Conservation (phyloP, 108 stramenopile genomes). For the Cyclotella sp. region DNA sequence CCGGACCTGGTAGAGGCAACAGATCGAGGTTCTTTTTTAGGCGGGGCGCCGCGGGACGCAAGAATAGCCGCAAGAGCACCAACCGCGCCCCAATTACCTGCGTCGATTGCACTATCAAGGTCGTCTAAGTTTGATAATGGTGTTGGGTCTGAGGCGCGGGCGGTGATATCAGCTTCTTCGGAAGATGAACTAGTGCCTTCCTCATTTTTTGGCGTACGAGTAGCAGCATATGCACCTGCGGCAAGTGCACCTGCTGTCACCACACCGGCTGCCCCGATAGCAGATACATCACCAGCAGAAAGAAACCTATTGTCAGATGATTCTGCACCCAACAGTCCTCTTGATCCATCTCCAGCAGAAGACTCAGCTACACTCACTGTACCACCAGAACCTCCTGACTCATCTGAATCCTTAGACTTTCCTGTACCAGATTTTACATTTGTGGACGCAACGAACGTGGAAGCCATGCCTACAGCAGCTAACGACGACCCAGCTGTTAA, state of each 20-base stretch:
- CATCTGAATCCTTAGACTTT: constrained; percentile 28
- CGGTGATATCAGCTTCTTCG: constrained; percentile 9
- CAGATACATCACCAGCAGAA: constrained; percentile 40
- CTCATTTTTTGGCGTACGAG: constrained; percentile 13
- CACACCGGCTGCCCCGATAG: constrained; percentile 55
- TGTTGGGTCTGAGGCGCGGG: not conserved
- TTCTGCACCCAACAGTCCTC: constrained; percentile 34
- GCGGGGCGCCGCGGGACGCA: constrained; percentile 46
- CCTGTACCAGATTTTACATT: constrained; percentile 22
- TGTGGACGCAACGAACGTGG: constrained; percentile 38
- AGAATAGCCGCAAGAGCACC: constrained; percentile 85
- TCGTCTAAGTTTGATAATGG: constrained; percentile 53
- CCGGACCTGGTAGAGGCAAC: constrained; percentile 34
- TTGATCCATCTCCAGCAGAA: constrained; percentile 43
- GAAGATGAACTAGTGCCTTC: constrained; percentile 2
- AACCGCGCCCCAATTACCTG: constrained; percentile 90
- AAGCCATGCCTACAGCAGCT: constrained; percentile 40
- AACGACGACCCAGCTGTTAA: constrained; percentile 15
- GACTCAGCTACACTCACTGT: constrained; percentile 62
- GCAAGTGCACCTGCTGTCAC: constrained; percentile 42
- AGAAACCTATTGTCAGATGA: constrained; percentile 16
- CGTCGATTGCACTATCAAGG: constrained; percentile 79
- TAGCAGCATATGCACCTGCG: constrained; percentile 27
- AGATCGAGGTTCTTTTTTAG: constrained; percentile 27
- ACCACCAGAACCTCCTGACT: constrained; percentile 58